Conservation (phyloP, 2,329 filamentous ascomycete genomes). For the Paraphoma sp. region DNA sequence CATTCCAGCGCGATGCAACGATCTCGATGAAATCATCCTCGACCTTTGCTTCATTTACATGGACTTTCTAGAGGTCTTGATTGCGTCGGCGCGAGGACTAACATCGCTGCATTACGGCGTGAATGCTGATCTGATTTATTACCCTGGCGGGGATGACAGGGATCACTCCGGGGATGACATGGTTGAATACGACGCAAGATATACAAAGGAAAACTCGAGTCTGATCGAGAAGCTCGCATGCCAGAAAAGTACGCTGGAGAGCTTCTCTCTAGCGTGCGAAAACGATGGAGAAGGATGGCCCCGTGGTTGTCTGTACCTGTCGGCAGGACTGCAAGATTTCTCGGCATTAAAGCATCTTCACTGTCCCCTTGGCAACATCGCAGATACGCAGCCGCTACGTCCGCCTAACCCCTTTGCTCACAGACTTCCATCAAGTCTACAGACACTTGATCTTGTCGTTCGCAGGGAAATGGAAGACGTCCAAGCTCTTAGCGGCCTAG, state of each 20-base stretch:
- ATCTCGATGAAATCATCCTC: conserved; percentile 23
- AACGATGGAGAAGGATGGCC: conserved; percentile 8
- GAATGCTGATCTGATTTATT: background rate
- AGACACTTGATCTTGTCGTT: conserved; percentile 10
- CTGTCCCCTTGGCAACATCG: conserved; percentile 16
- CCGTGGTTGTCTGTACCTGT: conserved; percentile 6
- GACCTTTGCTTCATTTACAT: conserved; percentile 14
- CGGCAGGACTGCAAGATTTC: conserved; percentile 17
- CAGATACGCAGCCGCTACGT: conserved; percentile 7
- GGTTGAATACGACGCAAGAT: background rate
- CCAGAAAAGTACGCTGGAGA: background rate
- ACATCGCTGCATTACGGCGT: conserved; percentile 6
- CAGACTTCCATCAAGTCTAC: conserved; percentile 17
- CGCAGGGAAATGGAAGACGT: conserved; percentile 13
- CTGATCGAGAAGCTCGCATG: background rate
- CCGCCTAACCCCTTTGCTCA: conserved; percentile 5
- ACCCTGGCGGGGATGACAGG: background rate
- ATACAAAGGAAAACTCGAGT: background rate
- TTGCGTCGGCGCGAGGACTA: conserved; percentile 22
- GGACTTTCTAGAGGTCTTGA: conserved; percentile 17
- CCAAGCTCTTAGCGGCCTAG: background rate
- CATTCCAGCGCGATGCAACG: conserved; percentile 20
- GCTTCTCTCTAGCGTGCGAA: background rate
- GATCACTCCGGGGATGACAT: conserved; percentile 1
- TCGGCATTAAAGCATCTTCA: conserved; percentile 15